Evolutionary conservation across 2,329 filamentous ascomycete genomes (phyloP).

Genomic region (Elsinoe fawcettii): DNA sequence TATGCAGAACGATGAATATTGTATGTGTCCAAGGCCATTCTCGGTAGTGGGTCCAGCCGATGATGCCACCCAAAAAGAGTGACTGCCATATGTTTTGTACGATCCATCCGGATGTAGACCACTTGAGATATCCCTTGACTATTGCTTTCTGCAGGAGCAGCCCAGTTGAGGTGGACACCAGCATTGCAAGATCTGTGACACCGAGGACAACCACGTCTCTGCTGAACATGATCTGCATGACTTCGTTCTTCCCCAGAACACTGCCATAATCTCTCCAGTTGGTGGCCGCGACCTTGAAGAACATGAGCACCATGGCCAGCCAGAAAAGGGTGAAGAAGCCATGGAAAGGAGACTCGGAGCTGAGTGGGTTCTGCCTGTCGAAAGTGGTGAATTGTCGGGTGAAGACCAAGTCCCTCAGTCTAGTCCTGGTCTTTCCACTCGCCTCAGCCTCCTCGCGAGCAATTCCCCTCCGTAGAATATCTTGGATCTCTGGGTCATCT

Average conservation of each 20-base stretch:
- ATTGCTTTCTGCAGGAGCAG: conserved; percentile 58
- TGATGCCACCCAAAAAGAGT: conserved; percentile 52
- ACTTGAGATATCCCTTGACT: conserved; percentile 52
- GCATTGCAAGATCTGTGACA: conserved; percentile 63
- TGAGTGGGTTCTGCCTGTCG: conserved; percentile 60
- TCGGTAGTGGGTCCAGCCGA: conserved; percentile 60
- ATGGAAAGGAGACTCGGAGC: conserved; percentile 62
- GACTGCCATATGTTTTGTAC: conserved; percentile 69
- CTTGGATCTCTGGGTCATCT: conserved; percentile 43
- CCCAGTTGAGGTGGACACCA: conserved; percentile 55
- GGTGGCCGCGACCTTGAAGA: conserved; percentile 57
- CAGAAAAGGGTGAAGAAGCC: conserved; percentile 77
- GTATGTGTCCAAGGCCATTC: conserved; percentile 81
- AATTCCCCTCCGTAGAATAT: conserved; percentile 38
- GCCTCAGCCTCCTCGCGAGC: conserved; percentile 34
- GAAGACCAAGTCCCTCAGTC: conserved; percentile 56
- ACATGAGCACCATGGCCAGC: conserved; percentile 59
- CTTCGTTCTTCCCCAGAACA: conserved; percentile 62
- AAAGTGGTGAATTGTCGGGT: conserved; percentile 67
- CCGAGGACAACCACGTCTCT: conserved; percentile 45
- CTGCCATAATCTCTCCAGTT: conserved; percentile 65
- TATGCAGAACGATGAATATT: conserved; percentile 68
- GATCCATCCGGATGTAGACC: conserved; percentile 64
- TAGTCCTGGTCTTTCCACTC: conserved; percentile 31
- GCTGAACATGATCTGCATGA: conserved; percentile 60